These are phyloP conservation scores for Tinospora cordifolia DNA, from an alignment of 164 flowering plant genomes.

Conservation along the genomic window DNA sequence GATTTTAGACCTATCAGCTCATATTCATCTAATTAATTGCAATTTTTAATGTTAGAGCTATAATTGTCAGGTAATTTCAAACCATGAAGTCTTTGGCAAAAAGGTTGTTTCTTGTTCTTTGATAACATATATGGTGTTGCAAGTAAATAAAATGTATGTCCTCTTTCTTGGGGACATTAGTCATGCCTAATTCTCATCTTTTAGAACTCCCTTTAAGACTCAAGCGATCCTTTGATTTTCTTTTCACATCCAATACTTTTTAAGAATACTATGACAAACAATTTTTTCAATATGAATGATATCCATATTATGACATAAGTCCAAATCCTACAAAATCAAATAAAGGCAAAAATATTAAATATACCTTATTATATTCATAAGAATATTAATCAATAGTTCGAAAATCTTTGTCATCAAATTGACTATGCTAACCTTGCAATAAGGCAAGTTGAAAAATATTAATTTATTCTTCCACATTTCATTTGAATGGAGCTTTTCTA, in stretches of 20 bases:
- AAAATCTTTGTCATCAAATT: too few species aligned
- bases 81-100: not conserved
- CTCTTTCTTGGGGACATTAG: not conserved
- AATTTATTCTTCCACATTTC: not conserved
- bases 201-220: not conserved
- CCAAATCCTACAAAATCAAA: too few species aligned
- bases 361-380: too few species aligned
- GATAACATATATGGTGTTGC: not conserved
- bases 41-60: not conserved
- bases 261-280: not conserved
- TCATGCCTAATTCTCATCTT: not conserved
- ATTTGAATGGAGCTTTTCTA: not conserved
- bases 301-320: not conserved
- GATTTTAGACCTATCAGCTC: not conserved
- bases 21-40: not conserved
- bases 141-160: not conserved
- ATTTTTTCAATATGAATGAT: slow-evolving; percentile 8
- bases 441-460: not conserved
- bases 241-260: not conserved
- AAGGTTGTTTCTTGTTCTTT: not conserved
- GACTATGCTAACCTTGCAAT: not conserved
- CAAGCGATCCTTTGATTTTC: slow-evolving; percentile 4
- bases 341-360: too few species aligned
- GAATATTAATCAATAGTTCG: too few species aligned
- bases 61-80: slow-evolving; percentile 4